Conservation (phyloP, 164 flowering plant genomes). For the Macadamia tetraphylla region DNA sequence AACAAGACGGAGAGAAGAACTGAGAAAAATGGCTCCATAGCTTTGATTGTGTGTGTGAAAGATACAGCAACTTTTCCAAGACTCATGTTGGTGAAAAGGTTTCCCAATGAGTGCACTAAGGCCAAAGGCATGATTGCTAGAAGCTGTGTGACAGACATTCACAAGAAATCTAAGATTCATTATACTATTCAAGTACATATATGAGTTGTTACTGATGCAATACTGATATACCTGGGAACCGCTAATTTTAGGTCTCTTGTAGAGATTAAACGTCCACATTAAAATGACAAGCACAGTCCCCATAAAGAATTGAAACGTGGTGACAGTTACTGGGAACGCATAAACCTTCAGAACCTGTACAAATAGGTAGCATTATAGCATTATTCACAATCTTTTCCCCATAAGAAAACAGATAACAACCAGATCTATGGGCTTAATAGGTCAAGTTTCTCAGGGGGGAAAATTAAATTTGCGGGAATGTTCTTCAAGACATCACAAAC, state of each 20-base stretch:
- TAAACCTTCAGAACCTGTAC: conserved; percentile 67
- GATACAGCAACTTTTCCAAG: conserved; percentile 99
- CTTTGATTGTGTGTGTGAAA: conserved; percentile 96
- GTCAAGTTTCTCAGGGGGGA: neutral
- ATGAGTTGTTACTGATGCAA: neutral
- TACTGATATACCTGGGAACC: conserved; percentile 48
- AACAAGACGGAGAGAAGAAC: conserved; percentile 92
- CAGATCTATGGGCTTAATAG: neutral
- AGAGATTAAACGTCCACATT: conserved; percentile 68
- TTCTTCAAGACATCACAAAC: too few species aligned
- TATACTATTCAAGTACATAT: neutral
- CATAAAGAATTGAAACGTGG: conserved; percentile 53
- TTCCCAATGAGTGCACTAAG: conserved; percentile 79
- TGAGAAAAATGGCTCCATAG: conserved; percentile 98
- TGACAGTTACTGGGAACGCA: conserved; percentile 61
- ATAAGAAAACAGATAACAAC: neutral
- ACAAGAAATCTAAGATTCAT: conserved; percentile 2
- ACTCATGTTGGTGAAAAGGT: conserved; percentile 97
- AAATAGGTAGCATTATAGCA: neutral
- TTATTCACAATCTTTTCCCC: too few species aligned
- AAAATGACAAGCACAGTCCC: conserved; percentile 52
- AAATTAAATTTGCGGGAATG: too few species aligned
- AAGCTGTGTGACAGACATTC: conserved; percentile 41
- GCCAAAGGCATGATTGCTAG: conserved; percentile 79
- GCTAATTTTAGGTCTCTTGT: conserved; percentile 55